Evolutionary conservation across 106 monocot species (phyloP), one percentile per base, ranked within the genome.

Genomic region (Ottelia alismoides): DNA sequence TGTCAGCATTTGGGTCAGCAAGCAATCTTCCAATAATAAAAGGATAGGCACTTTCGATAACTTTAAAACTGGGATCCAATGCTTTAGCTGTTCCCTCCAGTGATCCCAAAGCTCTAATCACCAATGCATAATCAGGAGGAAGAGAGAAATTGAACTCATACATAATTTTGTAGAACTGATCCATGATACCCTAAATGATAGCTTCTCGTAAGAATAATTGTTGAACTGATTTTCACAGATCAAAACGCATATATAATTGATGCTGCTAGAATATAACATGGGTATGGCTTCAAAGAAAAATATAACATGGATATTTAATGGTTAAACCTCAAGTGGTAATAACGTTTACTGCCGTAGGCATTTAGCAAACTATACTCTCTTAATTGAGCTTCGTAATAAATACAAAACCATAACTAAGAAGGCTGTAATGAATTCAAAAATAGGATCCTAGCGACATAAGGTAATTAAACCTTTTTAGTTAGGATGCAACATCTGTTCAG

Each of bases 51-150:
- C 84, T 85, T 62, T 96, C 94, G 30, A 96, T 62, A 55, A 96
- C 94, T 70, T 82, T 96, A 45, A 96, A 96, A 58, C 72, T 74
- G 50, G 94, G 94, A 68, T 96, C 94, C 56, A 96, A 65, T 57
- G 94, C 84, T 76, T 96, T 88, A 53, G 94, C 94, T 44, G 94
- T 96, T 29, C 94, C 94, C 82, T 96, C 94, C 57, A 96, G 58
- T 30, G 94, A 96, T 24, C 94, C 94, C 19, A 96, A 50, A 47
- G 94, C 84, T 64, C 88, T 75, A 57, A 96, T 89, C 2, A 96
- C 94, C 49, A 96, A 65, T 2, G 94, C 94, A 59, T 96, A 96
- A 47, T 96, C 94, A 49, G 94, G 94, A 7, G 94, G 88, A 51
- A 96, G 49, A 28, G 78, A 82, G 72, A 96, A 96, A 58, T 89